phyloP scores from a whole-genome alignment of 2,329 filamentous ascomycete genomes.

The Colletotrichum karsti region DNA sequence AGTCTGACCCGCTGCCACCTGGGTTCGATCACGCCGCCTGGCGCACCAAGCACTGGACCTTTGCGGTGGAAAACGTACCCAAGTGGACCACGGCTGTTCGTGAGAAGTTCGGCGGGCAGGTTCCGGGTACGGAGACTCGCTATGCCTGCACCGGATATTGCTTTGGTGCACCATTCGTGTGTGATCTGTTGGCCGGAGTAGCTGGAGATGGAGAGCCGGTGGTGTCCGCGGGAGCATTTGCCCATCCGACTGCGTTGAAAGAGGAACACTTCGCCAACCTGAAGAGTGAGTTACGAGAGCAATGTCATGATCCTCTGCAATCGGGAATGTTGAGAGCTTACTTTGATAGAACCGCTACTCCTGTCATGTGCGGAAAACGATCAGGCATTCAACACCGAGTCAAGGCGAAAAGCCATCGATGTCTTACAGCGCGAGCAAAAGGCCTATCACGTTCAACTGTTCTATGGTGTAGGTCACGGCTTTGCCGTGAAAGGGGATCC shows the following conservation, averaged over 20 bases:
- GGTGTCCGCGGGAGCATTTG: constrained; percentile 55
- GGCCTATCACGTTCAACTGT: constrained; percentile 70
- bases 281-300: constrained; percentile 37
- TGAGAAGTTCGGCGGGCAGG: constrained; percentile 40
- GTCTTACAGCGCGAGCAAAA: constrained; percentile 48
- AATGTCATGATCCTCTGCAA: too few relatives aligned
- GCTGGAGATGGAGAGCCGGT: constrained; percentile 10
- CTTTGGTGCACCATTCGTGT: constrained; percentile 55
- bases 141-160: constrained; percentile 52
- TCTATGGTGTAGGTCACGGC: constrained; percentile 68
- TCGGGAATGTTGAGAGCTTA: neutral
- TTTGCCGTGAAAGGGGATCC: constrained; percentile 68
- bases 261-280: constrained; percentile 52
- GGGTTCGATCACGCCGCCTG: constrained; percentile 58
- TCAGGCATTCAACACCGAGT: constrained; percentile 48
- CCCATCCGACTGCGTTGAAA: constrained; percentile 58
- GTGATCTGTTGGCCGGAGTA: constrained; percentile 33
- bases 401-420: constrained; percentile 49
- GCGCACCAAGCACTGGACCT: constrained; percentile 53
- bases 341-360: constrained; percentile 46
- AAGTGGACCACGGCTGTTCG: constrained; percentile 51
- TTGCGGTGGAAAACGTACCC: constrained; percentile 51
- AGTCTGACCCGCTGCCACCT: constrained; percentile 35
- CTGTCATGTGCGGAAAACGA: constrained; percentile 56
- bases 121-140: constrained; percentile 34